Conservation (phyloP, 2,329 filamentous ascomycete genomes). For the Colletotrichum sp. region DNA sequence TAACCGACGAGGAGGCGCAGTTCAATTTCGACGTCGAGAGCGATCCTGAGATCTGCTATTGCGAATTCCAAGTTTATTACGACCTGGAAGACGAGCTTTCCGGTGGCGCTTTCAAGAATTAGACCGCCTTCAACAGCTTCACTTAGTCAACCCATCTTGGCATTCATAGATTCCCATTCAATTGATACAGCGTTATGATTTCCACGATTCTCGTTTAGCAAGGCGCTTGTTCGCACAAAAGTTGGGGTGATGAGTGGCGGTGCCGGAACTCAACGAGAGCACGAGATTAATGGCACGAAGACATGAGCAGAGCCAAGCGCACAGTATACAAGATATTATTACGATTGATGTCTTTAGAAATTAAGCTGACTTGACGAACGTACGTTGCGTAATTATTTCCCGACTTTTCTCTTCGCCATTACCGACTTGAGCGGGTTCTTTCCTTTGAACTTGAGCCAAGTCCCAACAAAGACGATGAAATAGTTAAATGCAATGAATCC, state of each 20-base stretch:
- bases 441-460: conserved; percentile 42
- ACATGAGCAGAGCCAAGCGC: not conserved
- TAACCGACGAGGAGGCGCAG: conserved; percentile 47
- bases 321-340: not conserved
- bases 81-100: conserved; percentile 21
- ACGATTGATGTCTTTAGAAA: not conserved
- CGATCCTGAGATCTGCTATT: conserved; percentile 24
- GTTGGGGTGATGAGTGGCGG: not conserved
- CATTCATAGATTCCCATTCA: not conserved
- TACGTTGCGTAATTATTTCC: not conserved
- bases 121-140: not conserved
- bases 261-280: not conserved
- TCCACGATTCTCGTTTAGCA: not conserved
- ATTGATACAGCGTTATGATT: not conserved
- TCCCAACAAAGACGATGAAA: conserved; percentile 39
- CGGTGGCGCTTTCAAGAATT: conserved; percentile 16
- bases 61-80: conserved; percentile 24
- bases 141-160: not conserved
- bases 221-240: not conserved
- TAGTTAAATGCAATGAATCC: conserved; percentile 71
- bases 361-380: not conserved
- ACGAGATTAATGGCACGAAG: not conserved
- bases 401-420: conserved; percentile 29
- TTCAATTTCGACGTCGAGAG: conserved; percentile 29
- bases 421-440: conserved; percentile 40